phyloP scores from a whole-genome alignment of 768 basidiomycete genomes.

The Porphyrellus cyaneotinctus region DNA sequence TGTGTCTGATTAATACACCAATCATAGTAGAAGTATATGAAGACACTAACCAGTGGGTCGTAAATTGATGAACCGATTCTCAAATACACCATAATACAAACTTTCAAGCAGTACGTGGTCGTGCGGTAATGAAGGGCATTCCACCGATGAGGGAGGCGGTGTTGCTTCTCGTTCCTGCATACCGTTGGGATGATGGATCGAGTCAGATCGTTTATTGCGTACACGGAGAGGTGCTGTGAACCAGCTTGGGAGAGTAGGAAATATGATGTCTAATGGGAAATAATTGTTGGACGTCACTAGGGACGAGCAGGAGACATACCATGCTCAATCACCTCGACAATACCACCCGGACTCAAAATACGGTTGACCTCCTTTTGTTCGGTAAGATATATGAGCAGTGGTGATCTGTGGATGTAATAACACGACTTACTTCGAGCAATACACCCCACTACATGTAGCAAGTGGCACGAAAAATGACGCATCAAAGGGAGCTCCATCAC shows the following conservation, averaged over 20 bases:
- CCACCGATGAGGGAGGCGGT: slow-evolving; percentile 31
- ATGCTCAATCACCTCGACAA: slow-evolving; percentile 70
- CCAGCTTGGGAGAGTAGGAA: slow-evolving; percentile 74
- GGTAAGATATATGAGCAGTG: slow-evolving; percentile 4
- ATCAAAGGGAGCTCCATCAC: slow-evolving; percentile 4
- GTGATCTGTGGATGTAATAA: not conserved
- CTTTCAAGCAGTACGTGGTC: slow-evolving; percentile 71
- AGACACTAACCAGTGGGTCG: slow-evolving; percentile 57
- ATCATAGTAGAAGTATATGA: not conserved
- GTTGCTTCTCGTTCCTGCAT: slow-evolving; percentile 33
- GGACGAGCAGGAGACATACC: slow-evolving; percentile 38
- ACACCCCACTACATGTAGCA: slow-evolving; percentile 52
- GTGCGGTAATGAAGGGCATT: slow-evolving; percentile 42
- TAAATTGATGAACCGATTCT: slow-evolving; percentile 67
- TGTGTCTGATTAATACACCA: slow-evolving; percentile 9
- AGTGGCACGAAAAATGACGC: not conserved
- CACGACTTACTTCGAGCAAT: slow-evolving; percentile 52
- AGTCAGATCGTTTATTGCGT: slow-evolving; percentile 44
- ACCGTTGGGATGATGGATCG: slow-evolving; percentile 50
- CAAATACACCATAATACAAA: slow-evolving; percentile 62
- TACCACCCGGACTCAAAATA: slow-evolving; percentile 64
- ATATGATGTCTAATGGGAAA: slow-evolving; percentile 55
- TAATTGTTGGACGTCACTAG: not conserved
- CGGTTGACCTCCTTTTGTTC: slow-evolving; percentile 63
- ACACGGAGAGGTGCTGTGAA: slow-evolving; percentile 67